Evolutionary conservation across 148 eudicot genomes (phyloP), one percentile per base, ranked within the genome.

Genomic region (Nepenthes mirabilis): DNA sequence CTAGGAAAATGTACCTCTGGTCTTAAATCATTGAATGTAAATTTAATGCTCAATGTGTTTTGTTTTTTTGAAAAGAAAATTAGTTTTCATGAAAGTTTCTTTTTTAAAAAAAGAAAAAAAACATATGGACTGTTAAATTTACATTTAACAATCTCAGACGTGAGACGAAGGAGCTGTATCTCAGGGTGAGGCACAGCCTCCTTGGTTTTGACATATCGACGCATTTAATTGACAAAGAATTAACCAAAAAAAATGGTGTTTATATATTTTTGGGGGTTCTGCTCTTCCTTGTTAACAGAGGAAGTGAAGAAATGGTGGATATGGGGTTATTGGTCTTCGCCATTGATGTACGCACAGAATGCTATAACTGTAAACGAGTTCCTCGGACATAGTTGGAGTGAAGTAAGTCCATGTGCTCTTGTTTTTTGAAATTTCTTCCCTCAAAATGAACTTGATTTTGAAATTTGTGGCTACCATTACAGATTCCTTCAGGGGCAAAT

Each of bases 281-380:
- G n/a, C 11, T 11, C 51, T 49, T 58, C 11, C 5, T 10, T n/a
- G 57, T 54, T 57, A 14, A 64, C 72, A 77, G 82, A 74, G 14
- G 62, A 67, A 52, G 70, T 78, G 60, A 72, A 75, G 56, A 58
- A 57, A 59, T 91, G 97, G 97, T 68, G 88, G 72, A 77, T 76
- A 37, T 91, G 97, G 97, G 97, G 79, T 12, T 88, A 77, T 62
- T 85, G 88, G 91, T 33, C 69, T 71, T 80, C 83, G 11, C 88
- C 88, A 47, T 36, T 85, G 74, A 68, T 84, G 55, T 88, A 88
- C 61, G 96, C 79, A 1, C 78, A 80, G 65, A 82, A 85, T 63
- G 91, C 86, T 9, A 49, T 88, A 40, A 65, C 84, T 5, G 53
- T 78, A 13, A 88, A 85, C 69, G 96, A 88, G 68, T 88, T 88